Evolutionary conservation across 2,329 filamentous ascomycete genomes (phyloP).

Genomic region (Colletotrichum echinochloae): DNA sequence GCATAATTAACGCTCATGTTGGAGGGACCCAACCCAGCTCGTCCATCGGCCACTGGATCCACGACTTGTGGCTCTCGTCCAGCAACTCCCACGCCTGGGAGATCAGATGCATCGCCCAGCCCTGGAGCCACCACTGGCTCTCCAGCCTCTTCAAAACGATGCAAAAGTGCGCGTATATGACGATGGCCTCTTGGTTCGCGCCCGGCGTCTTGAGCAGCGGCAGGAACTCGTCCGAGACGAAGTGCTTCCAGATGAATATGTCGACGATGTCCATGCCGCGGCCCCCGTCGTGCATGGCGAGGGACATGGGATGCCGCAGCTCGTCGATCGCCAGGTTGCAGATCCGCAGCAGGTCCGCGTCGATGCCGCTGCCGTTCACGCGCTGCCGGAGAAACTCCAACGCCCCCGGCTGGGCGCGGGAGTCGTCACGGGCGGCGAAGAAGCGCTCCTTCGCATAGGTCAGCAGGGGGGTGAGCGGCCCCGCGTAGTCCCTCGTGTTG

Average conservation of each 20-base stretch:
- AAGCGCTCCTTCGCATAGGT: slow-evolving; percentile 44
- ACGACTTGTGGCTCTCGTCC: slow-evolving; percentile 51
- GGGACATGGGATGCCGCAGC: slow-evolving; percentile 34
- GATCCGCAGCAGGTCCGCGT: slow-evolving; percentile 38
- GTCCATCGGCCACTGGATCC: slow-evolving; percentile 47
- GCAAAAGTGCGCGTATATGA: slow-evolving; percentile 53
- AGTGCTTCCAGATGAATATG: slow-evolving; percentile 55
- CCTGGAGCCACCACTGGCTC: slow-evolving; percentile 53
- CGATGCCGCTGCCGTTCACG: slow-evolving; percentile 36
- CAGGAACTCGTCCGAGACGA: slow-evolving; percentile 51
- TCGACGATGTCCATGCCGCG: slow-evolving; percentile 50
- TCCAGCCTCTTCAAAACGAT: slow-evolving; percentile 48
- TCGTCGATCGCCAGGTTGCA: slow-evolving; percentile 41
- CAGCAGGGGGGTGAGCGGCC: slow-evolving; percentile 39
- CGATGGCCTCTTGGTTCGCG: slow-evolving; percentile 47
- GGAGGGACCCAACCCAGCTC: slow-evolving; percentile 42
- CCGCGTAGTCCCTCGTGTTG: slow-evolving; percentile 35
- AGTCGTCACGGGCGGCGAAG: slow-evolving; percentile 31
- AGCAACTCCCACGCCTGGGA: slow-evolving; percentile 48
- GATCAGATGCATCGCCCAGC: slow-evolving; percentile 51
- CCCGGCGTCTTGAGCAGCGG: slow-evolving; percentile 47
- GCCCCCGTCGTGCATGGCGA: slow-evolving; percentile 17
- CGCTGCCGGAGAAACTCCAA: slow-evolving; percentile 41
- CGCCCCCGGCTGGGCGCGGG: slow-evolving; percentile 9
- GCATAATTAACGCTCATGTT: background rate